These are phyloP conservation scores for Solioccasus polychromus DNA, from an alignment of 768 basidiomycete species.

Conservation along the genomic window DNA sequence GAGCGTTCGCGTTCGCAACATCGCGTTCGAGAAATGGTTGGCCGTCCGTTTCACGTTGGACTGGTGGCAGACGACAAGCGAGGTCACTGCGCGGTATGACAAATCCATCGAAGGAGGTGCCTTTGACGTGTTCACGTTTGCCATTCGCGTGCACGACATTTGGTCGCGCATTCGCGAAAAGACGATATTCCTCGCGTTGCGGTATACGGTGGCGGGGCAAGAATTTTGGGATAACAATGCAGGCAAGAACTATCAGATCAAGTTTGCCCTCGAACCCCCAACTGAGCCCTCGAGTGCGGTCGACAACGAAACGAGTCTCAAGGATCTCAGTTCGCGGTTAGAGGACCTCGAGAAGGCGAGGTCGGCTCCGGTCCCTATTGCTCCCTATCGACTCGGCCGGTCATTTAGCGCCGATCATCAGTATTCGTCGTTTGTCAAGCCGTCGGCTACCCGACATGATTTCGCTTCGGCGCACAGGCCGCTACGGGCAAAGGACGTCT, in stretches of 20 bases:
- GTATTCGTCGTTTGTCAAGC: conserved; percentile 27
- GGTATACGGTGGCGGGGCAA: conserved; percentile 63
- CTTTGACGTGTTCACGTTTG: conserved; percentile 76
- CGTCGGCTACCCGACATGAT: conserved; percentile 57
- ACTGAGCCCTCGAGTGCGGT: conserved; percentile 28
- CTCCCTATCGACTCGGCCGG: conserved; percentile 14
- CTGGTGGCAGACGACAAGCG: conserved; percentile 93
- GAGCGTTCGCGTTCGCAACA: conserved; percentile 73
- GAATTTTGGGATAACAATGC: conserved; percentile 95
- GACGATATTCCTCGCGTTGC: conserved; percentile 74
- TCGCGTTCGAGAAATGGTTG: conserved; percentile 85
- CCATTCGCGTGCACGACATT: conserved; percentile 74
- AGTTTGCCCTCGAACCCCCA: conserved; percentile 44
- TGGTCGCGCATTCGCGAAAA: conserved; percentile 77
- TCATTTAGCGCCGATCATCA: conserved; percentile 30
- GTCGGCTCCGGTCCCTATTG: conserved; percentile 16
- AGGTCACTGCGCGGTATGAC: conserved; percentile 76
- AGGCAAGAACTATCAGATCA: conserved; percentile 74
- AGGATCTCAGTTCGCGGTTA: conserved; percentile 61
- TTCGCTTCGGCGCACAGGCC: conserved; percentile 49
- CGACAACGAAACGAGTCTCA: conserved; percentile 45
- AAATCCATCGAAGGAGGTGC: conserved; percentile 36
- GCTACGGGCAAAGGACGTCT: conserved; percentile 22
- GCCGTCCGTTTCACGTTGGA: conserved; percentile 92
- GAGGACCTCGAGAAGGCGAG: conserved; percentile 54